phyloP scores from a whole-genome alignment of 495 filamentous ascomycete genomes.

The Articulospora tetracladia region DNA sequence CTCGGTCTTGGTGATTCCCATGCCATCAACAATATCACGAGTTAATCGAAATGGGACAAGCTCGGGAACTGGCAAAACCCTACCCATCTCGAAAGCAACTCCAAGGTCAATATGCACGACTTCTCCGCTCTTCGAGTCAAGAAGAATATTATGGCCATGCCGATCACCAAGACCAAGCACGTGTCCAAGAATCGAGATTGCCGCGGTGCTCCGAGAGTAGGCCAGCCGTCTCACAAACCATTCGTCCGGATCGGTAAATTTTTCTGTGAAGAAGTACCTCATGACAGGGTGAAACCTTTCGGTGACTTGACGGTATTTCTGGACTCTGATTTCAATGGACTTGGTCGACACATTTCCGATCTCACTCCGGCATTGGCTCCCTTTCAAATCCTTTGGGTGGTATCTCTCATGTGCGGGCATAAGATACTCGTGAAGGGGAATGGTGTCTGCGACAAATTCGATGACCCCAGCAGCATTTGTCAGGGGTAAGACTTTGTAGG shows the following conservation, averaged over 20 bases:
- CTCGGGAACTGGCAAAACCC: constrained; percentile 88
- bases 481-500: constrained; percentile 93
- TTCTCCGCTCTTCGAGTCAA: constrained; percentile 87
- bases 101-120: constrained; percentile 96
- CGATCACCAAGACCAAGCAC: constrained; percentile 93
- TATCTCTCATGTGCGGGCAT: constrained; percentile 87
- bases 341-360: constrained; percentile 69
- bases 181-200: constrained; percentile 91
- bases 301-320: constrained; percentile 67
- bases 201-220: constrained; percentile 89
- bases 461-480: constrained; percentile 85
- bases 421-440: constrained; percentile 84
- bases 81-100: constrained; percentile 93
- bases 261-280: constrained; percentile 95
- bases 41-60: constrained; percentile 93
- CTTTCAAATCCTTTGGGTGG: constrained; percentile 79
- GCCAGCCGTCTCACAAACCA: constrained; percentile 87
- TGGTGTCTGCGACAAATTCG: constrained; percentile 91
- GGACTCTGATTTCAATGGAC: constrained; percentile 64
- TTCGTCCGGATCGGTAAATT: constrained; percentile 88
- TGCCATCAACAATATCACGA: constrained; percentile 93
- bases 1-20: constrained; percentile 93
- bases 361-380: constrained; percentile 66
- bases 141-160: constrained; percentile 93
- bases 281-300: constrained; percentile 89